phyloP scores from a whole-genome alignment of 495 filamentous ascomycete genomes.

The Penicillium coffeae region DNA sequence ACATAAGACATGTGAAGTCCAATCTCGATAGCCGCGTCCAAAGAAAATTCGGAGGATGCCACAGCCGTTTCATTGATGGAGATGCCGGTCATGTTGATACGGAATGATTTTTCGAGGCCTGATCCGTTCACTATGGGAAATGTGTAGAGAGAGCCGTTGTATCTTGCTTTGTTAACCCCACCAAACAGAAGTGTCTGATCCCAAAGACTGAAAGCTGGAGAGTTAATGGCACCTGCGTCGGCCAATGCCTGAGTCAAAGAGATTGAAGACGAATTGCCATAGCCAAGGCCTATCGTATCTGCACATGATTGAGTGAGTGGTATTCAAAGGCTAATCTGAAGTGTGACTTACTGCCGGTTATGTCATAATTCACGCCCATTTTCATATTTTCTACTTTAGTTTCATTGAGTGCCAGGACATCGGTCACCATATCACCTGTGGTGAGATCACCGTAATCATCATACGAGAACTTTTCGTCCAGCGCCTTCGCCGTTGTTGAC shows the following conservation, averaged over 20 bases:
- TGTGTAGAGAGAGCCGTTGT: slow-evolving; percentile 8
- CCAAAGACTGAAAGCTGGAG: slow-evolving; percentile 15
- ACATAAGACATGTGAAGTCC: neutral
- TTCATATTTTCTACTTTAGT: slow-evolving; percentile 6
- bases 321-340: neutral
- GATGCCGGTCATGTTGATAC: slow-evolving; percentile 8
- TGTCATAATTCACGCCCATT: neutral
- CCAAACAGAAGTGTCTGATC: slow-evolving; percentile 7
- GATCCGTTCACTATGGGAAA: slow-evolving; percentile 10
- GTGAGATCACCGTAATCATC: slow-evolving; percentile 1
- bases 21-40: slow-evolving; percentile 4
- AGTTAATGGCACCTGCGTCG: slow-evolving; percentile 11
- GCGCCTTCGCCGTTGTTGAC: slow-evolving; percentile 1
- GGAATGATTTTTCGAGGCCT: neutral
- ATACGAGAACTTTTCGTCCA: slow-evolving; percentile 3
- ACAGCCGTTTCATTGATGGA: slow-evolving; percentile 9
- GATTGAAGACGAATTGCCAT: slow-evolving; percentile 12
- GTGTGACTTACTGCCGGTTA: neutral
- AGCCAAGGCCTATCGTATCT: slow-evolving; percentile 6
- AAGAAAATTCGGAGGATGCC: neutral
- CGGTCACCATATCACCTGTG: slow-evolving; percentile 5
- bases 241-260: slow-evolving; percentile 10
- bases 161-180: slow-evolving; percentile 12
- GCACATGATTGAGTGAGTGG: neutral
- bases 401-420: slow-evolving; percentile 6